Percentiles rank a stretch among this genome's conserved stretches.
These are phyloP conservation scores for Neonectria faginata DNA, from an alignment of 2,329 filamentous ascomycete species.

Conservation along the genomic window DNA sequence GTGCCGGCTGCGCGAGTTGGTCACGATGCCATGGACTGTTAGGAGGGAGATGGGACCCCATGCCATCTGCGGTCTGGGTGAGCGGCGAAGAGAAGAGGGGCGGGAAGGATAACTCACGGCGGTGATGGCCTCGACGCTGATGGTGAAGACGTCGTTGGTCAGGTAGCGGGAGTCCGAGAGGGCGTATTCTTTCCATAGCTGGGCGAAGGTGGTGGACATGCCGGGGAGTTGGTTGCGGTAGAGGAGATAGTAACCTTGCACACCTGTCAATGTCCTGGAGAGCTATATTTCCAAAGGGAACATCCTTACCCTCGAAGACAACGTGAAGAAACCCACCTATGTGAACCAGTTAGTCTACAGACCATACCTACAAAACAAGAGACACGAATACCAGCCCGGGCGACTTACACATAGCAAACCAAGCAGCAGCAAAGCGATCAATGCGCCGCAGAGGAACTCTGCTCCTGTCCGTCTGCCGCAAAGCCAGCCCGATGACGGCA, in stretches of 20 bases:
- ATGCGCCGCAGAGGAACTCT: constrained; percentile 38
- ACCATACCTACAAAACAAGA: not conserved
- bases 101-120: constrained; percentile 64
- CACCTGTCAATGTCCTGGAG: not conserved
- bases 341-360: not conserved
- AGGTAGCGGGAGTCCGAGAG: constrained; percentile 89
- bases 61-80: constrained; percentile 52
- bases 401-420: constrained; percentile 67
- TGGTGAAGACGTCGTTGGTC: constrained; percentile 82
- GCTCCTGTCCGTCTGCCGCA: constrained; percentile 40
- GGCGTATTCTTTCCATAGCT: constrained; percentile 94
- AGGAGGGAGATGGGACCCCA: constrained; percentile 71
- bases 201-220: constrained; percentile 79
- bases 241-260: constrained; percentile 77
- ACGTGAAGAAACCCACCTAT: constrained; percentile 77
- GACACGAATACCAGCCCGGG: not conserved
- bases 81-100: not conserved
- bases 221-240: constrained; percentile 75
- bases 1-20: constrained; percentile 59
- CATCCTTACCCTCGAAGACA: constrained; percentile 77
- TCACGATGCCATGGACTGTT: constrained; percentile 59
- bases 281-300: not conserved
- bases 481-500: constrained; percentile 50
- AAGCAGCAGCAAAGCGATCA: constrained; percentile 60
- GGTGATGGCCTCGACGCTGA: constrained; percentile 89